Percentiles rank a stretch among this genome's conserved stretches.
Evolutionary conservation across 2,329 filamentous ascomycete species (phyloP).

Genomic region (Rhexocercosporidium sp.): DNA sequence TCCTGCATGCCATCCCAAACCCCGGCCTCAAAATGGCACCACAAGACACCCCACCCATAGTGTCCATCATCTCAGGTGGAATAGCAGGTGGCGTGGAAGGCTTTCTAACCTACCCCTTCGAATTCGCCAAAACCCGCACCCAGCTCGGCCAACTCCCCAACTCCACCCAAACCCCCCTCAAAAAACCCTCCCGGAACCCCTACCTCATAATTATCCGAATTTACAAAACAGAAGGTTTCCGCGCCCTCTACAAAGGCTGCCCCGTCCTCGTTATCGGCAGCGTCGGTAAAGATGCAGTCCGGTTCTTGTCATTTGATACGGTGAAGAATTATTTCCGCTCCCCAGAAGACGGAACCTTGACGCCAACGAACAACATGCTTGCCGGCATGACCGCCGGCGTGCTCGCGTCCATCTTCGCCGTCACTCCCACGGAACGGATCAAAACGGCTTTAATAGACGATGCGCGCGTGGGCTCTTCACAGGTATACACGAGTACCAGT

Average conservation of each 20-base stretch:
- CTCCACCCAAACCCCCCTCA: conserved; percentile 41
- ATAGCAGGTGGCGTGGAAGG: conserved; percentile 42
- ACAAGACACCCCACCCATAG: conserved; percentile 24
- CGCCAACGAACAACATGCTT: conserved; percentile 60
- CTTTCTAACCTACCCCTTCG: conserved; percentile 56
- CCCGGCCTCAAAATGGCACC: neutral
- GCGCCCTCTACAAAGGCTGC: conserved; percentile 52
- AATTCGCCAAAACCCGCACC: conserved; percentile 70
- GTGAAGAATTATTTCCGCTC: conserved; percentile 64
- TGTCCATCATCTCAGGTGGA: conserved; percentile 37
- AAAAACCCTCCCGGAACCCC: conserved; percentile 58
- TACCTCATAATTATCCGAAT: conserved; percentile 61
- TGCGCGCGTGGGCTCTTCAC: conserved; percentile 19
- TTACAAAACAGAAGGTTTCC: conserved; percentile 59
- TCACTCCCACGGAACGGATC: conserved; percentile 71
- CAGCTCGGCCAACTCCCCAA: conserved; percentile 48
- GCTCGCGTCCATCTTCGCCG: conserved; percentile 65
- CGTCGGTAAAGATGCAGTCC: conserved; percentile 67
- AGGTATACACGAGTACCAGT: conserved; percentile 40
- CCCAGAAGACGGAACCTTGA: conserved; percentile 58
- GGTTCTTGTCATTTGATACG: conserved; percentile 69
- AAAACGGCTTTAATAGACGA: conserved; percentile 63
- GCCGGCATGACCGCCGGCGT: conserved; percentile 69
- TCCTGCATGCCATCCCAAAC: neutral
- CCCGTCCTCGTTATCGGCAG: conserved; percentile 30